A percentile compares a stretch with the other conserved stretches of the same genome.
phyloP scores from a whole-genome alignment of 2,329 filamentous ascomycete species.

The Cladophialophora immunda region DNA sequence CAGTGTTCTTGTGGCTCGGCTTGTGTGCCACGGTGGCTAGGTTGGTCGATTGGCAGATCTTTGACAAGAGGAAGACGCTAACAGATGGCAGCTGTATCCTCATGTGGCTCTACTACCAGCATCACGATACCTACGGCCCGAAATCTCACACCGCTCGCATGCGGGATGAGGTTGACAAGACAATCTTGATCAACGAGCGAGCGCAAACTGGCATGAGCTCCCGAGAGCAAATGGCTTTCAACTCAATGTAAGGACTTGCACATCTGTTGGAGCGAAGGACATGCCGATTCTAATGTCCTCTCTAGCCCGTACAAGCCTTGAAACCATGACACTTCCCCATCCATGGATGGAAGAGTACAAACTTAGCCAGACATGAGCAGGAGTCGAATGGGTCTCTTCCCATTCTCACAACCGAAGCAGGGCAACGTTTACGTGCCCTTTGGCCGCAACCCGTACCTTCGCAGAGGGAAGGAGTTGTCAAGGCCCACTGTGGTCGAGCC shows the following conservation, averaged over 20 bases:
- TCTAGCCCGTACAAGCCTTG: background rate
- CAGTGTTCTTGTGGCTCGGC: slow-evolving; percentile 64
- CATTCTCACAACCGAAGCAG: background rate
- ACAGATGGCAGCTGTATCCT: slow-evolving; percentile 30
- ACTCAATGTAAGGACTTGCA: background rate
- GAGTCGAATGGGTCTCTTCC: background rate
- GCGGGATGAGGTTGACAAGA: slow-evolving; percentile 34
- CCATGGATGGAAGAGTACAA: background rate
- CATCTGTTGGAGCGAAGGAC: no score
- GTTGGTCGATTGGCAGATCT: slow-evolving; percentile 25
- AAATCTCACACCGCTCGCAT: slow-evolving; percentile 33
- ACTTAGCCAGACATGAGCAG: background rate
- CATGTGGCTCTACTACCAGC: slow-evolving; percentile 36
- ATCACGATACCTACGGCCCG: slow-evolving; percentile 34
- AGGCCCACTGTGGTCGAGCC: background rate
- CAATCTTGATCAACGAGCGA: slow-evolving; percentile 27
- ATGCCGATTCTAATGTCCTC: background rate
- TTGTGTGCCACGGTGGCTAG: slow-evolving; percentile 56
- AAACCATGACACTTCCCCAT: background rate
- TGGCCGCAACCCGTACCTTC: background rate
- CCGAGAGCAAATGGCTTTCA: slow-evolving; percentile 25
- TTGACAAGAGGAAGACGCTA: background rate
- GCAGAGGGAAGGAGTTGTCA: background rate
- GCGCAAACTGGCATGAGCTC: slow-evolving; percentile 14
- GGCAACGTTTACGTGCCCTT: background rate